These are phyloP conservation scores for Xylaria multiplex DNA, from an alignment of 2,329 filamentous ascomycete species.

Conservation along the genomic window DNA sequence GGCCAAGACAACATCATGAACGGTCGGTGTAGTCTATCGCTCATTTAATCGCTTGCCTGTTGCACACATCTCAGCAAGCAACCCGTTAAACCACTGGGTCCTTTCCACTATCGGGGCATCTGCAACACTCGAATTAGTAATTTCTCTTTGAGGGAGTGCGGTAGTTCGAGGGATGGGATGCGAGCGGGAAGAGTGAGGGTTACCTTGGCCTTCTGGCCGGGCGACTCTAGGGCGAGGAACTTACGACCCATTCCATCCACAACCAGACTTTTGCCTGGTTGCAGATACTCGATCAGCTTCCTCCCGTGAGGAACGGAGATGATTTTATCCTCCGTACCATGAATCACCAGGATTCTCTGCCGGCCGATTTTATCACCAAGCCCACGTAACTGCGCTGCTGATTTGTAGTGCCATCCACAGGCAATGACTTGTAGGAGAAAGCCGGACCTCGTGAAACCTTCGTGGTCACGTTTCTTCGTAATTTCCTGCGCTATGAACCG, in stretches of 20 bases:
- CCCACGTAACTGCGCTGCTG: conserved; percentile 68
- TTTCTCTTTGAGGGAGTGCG: background rate
- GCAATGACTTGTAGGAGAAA: conserved; percentile 83
- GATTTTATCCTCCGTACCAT: conserved; percentile 82
- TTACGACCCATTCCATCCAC: conserved; percentile 74
- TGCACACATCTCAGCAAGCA: conserved; percentile 67
- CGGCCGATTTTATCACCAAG: conserved; percentile 76
- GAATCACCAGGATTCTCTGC: conserved; percentile 78
- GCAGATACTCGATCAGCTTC: conserved; percentile 72
- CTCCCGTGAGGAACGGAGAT: conserved; percentile 76
- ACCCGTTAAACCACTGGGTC: conserved; percentile 72
- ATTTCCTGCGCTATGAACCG: conserved; percentile 84
- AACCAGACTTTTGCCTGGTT: conserved; percentile 66
- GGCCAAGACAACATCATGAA: background rate
- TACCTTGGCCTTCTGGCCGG: no score
- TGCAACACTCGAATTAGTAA: conserved; percentile 15
- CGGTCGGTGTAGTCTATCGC: conserved; percentile 27
- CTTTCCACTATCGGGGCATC: conserved; percentile 79
- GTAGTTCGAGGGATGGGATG: background rate
- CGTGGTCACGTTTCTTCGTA: conserved; percentile 71
- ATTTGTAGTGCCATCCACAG: conserved; percentile 83
- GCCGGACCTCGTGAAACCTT: conserved; percentile 70
- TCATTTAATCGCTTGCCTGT: conserved; percentile 60
- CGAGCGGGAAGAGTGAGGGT: background rate
- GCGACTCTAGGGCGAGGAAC: background rate